Percentiles rank a stretch among this genome's conserved stretches.
These are phyloP conservation scores for Bimuria novae-zelandiae DNA, from an alignment of 2,329 filamentous ascomycete genomes.

Conservation along the genomic window DNA sequence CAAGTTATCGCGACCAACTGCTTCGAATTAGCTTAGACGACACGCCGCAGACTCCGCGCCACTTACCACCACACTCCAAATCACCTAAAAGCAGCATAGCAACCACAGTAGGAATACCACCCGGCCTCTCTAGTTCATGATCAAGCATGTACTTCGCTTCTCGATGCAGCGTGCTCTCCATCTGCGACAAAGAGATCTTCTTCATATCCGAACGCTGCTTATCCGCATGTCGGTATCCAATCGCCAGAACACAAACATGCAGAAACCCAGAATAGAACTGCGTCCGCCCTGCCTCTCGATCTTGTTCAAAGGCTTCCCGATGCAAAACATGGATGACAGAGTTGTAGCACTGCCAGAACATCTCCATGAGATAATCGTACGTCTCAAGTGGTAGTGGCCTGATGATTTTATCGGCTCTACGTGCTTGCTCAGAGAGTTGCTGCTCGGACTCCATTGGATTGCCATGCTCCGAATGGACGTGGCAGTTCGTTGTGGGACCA, in stretches of 20 bases:
- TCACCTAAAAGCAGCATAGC: constrained; percentile 59
- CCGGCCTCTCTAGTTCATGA: constrained; percentile 57
- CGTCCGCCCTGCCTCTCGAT: constrained; percentile 51
- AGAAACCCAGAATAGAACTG: constrained; percentile 59
- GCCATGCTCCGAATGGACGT: constrained; percentile 53
- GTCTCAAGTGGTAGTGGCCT: constrained; percentile 52
- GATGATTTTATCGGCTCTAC: constrained; percentile 55
- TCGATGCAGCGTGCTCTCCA: constrained; percentile 58
- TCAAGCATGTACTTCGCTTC: constrained; percentile 62
- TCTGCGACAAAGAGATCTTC: constrained; percentile 51
- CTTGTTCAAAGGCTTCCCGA: constrained; percentile 55
- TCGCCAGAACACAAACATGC: constrained; percentile 58
- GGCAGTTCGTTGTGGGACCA: constrained; percentile 59
- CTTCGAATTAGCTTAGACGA: background rate
- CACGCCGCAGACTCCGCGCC: background rate
- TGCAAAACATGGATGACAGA: constrained; percentile 56
- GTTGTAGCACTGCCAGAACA: constrained; percentile 60
- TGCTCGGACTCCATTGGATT: constrained; percentile 43
- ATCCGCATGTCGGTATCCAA: constrained; percentile 59
- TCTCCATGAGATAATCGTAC: constrained; percentile 58
- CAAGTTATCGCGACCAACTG: constrained; percentile 57
- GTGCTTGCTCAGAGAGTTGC: constrained; percentile 53
- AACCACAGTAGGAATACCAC: constrained; percentile 58
- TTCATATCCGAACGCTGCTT: constrained; percentile 55
- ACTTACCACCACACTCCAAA: constrained; percentile 53